These are phyloP conservation scores for Petasospora fabianii DNA, from an alignment of 1,139 yeast genomes.

Conservation along the genomic window DNA sequence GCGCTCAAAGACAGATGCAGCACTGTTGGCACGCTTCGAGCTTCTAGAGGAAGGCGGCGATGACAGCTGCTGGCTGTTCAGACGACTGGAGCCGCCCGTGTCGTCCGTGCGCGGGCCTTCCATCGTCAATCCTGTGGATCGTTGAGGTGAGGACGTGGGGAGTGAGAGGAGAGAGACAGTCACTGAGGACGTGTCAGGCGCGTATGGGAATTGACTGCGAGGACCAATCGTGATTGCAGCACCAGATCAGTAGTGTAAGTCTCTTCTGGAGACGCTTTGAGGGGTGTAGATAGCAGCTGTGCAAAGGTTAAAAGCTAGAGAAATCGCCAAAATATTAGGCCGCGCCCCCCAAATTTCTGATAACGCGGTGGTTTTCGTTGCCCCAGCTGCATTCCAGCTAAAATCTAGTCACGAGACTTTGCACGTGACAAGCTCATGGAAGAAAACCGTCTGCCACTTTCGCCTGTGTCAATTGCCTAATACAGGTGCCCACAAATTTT, in stretches of 20 bases:
- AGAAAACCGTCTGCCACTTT: conserved; percentile 8
- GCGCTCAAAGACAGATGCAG: conserved; percentile 21
- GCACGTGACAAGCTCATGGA: too few relatives aligned
- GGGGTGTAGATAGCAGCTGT: too few relatives aligned
- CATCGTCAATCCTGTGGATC: neutral
- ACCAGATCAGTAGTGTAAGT: too few relatives aligned
- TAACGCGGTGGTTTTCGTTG: neutral
- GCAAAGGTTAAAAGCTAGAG: too few relatives aligned
- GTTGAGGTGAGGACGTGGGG: neutral
- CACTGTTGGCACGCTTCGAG: conserved; percentile 24
- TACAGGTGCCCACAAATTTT: conserved; percentile 5
- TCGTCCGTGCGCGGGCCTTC: conserved; percentile 6
- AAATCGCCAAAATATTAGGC: neutral
- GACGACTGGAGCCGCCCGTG: conserved; percentile 4
- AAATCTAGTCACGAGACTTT: neutral
- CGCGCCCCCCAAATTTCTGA: neutral
- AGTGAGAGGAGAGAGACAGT: too few relatives aligned
- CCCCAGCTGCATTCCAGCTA: neutral
- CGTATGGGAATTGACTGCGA: too few relatives aligned
- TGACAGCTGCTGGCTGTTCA: conserved; percentile 3
- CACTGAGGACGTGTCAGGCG: too few relatives aligned
- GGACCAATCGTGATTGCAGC: too few relatives aligned
- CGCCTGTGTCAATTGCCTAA: conserved; percentile 2
- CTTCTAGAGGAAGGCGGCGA: conserved; percentile 8
- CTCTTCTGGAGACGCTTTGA: too few relatives aligned